Conservation (phyloP, 192 early-diverging fungal species). For the Oehlia diaphana region DNA sequence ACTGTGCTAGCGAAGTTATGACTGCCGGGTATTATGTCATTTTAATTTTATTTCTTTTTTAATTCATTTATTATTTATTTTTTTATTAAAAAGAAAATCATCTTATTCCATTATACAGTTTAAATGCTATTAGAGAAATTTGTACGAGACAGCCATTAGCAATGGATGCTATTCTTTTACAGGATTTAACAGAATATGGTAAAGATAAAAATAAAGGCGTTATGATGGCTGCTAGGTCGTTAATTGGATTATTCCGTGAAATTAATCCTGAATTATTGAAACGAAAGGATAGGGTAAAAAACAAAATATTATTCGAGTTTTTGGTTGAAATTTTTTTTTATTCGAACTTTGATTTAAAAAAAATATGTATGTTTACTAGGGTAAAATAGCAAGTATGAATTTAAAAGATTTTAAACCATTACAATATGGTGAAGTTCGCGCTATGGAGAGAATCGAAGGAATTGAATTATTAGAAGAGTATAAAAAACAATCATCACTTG, state of each 20-base stretch:
- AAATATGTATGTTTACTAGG: conserved; percentile 33
- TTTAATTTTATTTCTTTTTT: background rate
- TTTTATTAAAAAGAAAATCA: background rate
- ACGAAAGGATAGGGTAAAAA: conserved; percentile 75
- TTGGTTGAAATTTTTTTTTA: background rate
- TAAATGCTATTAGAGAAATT: conserved; percentile 86
- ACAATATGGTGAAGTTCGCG: conserved; percentile 72
- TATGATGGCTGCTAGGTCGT: conserved; percentile 87
- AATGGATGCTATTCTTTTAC: conserved; percentile 79
- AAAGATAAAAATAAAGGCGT: conserved; percentile 93
- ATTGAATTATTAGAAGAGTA: conserved; percentile 72
- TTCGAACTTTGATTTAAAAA: background rate
- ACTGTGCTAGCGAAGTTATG: conserved; percentile 91
- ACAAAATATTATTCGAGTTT: background rate
- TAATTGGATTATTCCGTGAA: conserved; percentile 92
- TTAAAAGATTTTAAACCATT: conserved; percentile 63
- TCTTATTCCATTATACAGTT: conserved; percentile 7
- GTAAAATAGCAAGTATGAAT: conserved; percentile 78
- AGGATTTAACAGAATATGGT: conserved; percentile 90
- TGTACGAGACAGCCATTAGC: conserved; percentile 87
- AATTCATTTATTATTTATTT: background rate
- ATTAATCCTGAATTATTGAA: conserved; percentile 92
- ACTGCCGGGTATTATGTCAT: conserved; percentile 67
- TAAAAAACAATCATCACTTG: conserved; percentile 46
- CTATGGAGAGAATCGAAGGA: conserved; percentile 73